Conservation (phyloP, 345 rosid genomes). For the Physaria fendleri region DNA sequence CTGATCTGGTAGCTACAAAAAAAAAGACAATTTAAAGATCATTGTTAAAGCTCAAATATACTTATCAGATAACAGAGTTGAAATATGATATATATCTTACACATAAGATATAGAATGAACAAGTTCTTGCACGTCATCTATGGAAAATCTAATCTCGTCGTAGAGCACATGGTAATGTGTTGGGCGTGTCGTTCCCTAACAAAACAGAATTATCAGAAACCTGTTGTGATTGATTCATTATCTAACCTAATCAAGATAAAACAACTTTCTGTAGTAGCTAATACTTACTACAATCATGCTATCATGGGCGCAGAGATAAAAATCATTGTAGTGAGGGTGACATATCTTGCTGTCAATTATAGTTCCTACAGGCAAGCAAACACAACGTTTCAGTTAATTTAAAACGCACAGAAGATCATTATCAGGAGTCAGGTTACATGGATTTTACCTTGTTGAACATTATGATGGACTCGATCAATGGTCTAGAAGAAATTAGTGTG, state of each 20-base stretch:
- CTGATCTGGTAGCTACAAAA: slow-evolving; percentile 81
- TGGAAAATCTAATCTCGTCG: slow-evolving; percentile 57
- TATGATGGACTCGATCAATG: slow-evolving; percentile 55
- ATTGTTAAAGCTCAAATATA: background rate
- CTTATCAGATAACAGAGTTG: background rate
- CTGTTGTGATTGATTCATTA: background rate
- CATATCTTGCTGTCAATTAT: slow-evolving; percentile 66
- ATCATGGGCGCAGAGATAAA: slow-evolving; percentile 88
- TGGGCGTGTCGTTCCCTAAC: slow-evolving; percentile 68
- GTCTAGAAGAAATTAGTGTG: slow-evolving; percentile 83
- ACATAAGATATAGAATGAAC: slow-evolving; percentile 66
- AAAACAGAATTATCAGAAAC: background rate
- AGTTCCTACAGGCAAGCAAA: slow-evolving; percentile 48
- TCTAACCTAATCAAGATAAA: background rate
- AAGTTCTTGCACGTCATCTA: slow-evolving; percentile 69
- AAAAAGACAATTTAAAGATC: background rate
- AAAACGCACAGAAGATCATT: background rate
- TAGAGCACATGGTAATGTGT: slow-evolving; percentile 67
- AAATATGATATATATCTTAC: slow-evolving; percentile 33
- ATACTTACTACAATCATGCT: slow-evolving; percentile 82
- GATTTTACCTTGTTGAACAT: slow-evolving; percentile 92
- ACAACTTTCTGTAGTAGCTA: background rate
- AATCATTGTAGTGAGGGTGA: slow-evolving; percentile 73
- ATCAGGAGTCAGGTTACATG: too few species aligned
- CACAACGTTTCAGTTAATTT: background rate